phyloP scores from a whole-genome alignment of 1,139 yeast genomes.

The Hansenula lynferdii region DNA sequence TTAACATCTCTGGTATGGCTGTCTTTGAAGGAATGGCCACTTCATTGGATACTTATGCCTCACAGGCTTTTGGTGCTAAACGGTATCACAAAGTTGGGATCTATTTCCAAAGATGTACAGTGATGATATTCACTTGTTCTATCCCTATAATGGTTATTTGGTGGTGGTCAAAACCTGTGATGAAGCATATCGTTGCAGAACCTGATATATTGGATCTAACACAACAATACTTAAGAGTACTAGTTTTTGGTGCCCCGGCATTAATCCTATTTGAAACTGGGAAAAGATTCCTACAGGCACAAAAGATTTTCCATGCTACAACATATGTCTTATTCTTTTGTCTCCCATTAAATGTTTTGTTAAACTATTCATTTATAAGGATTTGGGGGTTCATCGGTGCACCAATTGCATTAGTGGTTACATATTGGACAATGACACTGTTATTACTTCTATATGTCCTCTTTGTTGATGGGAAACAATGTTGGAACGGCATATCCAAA shows the following conservation, averaged over 20 bases:
- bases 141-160: constrained; percentile 32
- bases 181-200: constrained; percentile 31
- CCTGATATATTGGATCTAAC: constrained; percentile 27
- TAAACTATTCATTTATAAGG: constrained; percentile 29
- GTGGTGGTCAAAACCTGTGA: constrained; percentile 34
- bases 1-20: constrained; percentile 44
- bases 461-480: constrained; percentile 27
- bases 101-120: constrained; percentile 39
- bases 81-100: constrained; percentile 33
- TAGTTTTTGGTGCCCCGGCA: constrained; percentile 35
- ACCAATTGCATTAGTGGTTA: constrained; percentile 30
- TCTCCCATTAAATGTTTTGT: constrained; percentile 31
- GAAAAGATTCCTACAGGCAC: constrained; percentile 38
- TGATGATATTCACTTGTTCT: constrained; percentile 31
- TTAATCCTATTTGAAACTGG: constrained; percentile 37
- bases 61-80: constrained; percentile 46
- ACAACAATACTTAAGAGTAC: constrained; percentile 30
- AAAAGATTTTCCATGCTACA: constrained; percentile 36
- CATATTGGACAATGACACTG: constrained; percentile 32
- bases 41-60: constrained; percentile 46
- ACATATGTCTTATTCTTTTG: constrained; percentile 34
- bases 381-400: constrained; percentile 33
- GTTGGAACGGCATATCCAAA: constrained; percentile 28
- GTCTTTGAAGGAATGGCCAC: constrained; percentile 53
- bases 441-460: constrained; percentile 25